Evolutionary conservation across 2,329 filamentous ascomycete species (phyloP).

Genomic region (Claviceps arundinis): DNA sequence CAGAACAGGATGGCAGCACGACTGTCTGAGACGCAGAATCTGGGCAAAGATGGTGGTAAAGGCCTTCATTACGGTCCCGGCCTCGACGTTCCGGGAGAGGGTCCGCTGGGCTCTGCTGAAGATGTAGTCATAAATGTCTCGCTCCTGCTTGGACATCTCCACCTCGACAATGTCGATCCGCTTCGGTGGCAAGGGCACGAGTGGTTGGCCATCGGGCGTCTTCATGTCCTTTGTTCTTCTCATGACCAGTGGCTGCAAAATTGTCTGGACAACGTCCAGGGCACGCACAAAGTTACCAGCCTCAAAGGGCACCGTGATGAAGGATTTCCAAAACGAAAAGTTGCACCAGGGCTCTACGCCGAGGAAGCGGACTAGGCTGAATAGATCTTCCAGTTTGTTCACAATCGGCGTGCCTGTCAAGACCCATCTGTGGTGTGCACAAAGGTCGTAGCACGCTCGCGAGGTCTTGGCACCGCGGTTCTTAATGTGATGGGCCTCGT

Average conservation of each 20-base stretch:
- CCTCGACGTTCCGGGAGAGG: slow-evolving; percentile 76
- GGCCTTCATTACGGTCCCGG: slow-evolving; percentile 84
- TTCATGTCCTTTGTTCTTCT: slow-evolving; percentile 97
- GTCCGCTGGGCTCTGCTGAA: slow-evolving; percentile 70
- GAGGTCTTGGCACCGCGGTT: slow-evolving; percentile 82
- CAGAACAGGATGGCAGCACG: slow-evolving; percentile 84
- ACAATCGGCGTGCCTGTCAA: slow-evolving; percentile 94
- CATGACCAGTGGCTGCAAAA: slow-evolving; percentile 89
- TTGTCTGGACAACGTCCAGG: slow-evolving; percentile 91
- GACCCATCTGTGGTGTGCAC: slow-evolving; percentile 78
- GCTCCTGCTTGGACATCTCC: slow-evolving; percentile 71
- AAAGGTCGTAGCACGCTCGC: slow-evolving; percentile 84
- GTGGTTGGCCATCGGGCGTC: slow-evolving; percentile 60
- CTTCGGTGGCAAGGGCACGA: slow-evolving; percentile 73
- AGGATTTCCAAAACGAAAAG: slow-evolving; percentile 98
- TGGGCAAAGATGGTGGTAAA: slow-evolving; percentile 97
- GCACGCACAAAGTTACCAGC: slow-evolving; percentile 88
- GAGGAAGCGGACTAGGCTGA: slow-evolving; percentile 83
- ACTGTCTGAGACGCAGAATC: slow-evolving; percentile 81
- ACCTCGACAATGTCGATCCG: slow-evolving; percentile 77
- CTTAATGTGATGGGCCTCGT: slow-evolving; percentile 93
- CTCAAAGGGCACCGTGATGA: slow-evolving; percentile 95
- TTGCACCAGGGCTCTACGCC: slow-evolving; percentile 97
- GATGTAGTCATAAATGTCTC: slow-evolving; percentile 87
- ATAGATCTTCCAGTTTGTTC: slow-evolving; percentile 87